phyloP scores from a whole-genome alignment of 768 basidiomycete species.

The Macrolepiota dolichaula region DNA sequence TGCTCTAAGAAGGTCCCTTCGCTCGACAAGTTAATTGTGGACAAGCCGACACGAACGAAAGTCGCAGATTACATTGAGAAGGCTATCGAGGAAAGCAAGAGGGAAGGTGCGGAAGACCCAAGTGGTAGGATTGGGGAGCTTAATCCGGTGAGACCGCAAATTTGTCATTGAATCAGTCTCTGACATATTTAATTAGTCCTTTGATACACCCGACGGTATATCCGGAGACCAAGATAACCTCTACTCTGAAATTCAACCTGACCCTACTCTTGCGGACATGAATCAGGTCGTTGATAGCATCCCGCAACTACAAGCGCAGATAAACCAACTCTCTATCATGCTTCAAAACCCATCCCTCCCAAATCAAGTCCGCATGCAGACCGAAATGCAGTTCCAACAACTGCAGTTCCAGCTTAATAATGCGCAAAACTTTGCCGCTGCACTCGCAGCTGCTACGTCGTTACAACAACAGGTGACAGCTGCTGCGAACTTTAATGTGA shows the following conservation, averaged over 20 bases:
- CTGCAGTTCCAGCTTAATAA: constrained; percentile 77
- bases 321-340: constrained; percentile 74
- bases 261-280: constrained; percentile 55
- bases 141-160: constrained; percentile 30
- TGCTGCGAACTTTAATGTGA: constrained; percentile 27
- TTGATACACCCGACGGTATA: constrained; percentile 13
- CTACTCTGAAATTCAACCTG: constrained; percentile 71
- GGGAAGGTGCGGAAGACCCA: constrained; percentile 50
- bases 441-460: constrained; percentile 56
- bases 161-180: not conserved
- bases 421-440: constrained; percentile 69
- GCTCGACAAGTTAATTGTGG: constrained; percentile 79
- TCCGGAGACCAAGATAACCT: constrained; percentile 50
- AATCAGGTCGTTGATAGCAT: constrained; percentile 71
- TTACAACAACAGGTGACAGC: constrained; percentile 35
- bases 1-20: constrained; percentile 87
- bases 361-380: constrained; percentile 67
- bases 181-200: constrained; percentile 5
- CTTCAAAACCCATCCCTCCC: constrained; percentile 78
- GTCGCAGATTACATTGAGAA: constrained; percentile 82
- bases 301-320: constrained; percentile 81
- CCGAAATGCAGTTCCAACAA: constrained; percentile 81
- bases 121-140: constrained; percentile 20
- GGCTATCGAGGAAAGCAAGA: constrained; percentile 74
- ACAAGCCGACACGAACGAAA: constrained; percentile 74